phyloP scores from a whole-genome alignment of 2,329 filamentous ascomycete species.

The Penicillium oxalicum region DNA sequence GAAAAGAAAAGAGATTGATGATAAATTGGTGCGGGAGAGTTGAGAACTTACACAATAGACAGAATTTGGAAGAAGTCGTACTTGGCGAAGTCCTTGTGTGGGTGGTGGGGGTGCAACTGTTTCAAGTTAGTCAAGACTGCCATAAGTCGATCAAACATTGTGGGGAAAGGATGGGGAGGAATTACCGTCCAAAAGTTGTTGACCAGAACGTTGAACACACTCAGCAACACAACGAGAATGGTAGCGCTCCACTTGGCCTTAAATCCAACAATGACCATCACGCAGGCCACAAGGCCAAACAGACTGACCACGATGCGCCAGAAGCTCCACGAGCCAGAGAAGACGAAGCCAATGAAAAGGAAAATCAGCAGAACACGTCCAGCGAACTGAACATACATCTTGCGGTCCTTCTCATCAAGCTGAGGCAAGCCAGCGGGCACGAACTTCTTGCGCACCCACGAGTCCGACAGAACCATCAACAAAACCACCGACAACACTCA shows the following conservation, averaged over 20 bases:
- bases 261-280: constrained; percentile 99
- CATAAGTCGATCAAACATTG: background rate
- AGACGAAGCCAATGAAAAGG: constrained; percentile 94
- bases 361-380: constrained; percentile 94
- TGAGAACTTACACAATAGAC: constrained; percentile 71
- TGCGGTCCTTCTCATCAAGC: constrained; percentile 97
- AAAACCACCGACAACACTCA: constrained; percentile 97
- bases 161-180: constrained; percentile 15
- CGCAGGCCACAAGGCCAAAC: constrained; percentile 80
- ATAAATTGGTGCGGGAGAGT: background rate
- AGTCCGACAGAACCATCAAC: constrained; percentile 96
- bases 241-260: constrained; percentile 99
- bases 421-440: constrained; percentile 89
- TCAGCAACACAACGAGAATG: constrained; percentile 88
- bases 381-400: constrained; percentile 99
- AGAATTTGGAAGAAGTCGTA: constrained; percentile 99
- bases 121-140: constrained; percentile 13
- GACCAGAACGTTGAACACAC: constrained; percentile 91
- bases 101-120: constrained; percentile 92
- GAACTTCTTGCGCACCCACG: constrained; percentile 96
- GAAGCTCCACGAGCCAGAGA: constrained; percentile 86
- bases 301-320: constrained; percentile 80
- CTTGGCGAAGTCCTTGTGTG: constrained; percentile 99
- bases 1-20: background rate
- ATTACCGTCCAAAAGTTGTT: constrained; percentile 99